phyloP scores from a whole-genome alignment of 768 basidiomycete genomes.

The Lactarius deliciosus region DNA sequence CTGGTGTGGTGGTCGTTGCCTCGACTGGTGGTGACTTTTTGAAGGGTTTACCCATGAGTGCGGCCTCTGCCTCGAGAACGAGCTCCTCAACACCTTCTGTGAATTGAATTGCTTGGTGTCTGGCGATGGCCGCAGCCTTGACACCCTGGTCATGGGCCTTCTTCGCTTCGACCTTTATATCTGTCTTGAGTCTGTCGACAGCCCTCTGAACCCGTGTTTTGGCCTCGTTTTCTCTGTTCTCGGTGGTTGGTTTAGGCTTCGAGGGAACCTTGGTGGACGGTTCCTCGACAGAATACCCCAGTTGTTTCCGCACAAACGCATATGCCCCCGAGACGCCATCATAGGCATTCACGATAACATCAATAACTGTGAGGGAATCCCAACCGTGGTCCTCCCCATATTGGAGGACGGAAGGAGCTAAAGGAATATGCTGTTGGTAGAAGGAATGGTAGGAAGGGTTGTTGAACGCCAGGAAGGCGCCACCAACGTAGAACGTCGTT shows the following conservation, averaged over 20 bases:
- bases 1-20: constrained; percentile 31
- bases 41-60: constrained; percentile 49
- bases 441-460: constrained; percentile 81
- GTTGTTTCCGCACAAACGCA: constrained; percentile 50
- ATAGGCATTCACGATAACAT: constrained; percentile 54
- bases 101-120: constrained; percentile 49
- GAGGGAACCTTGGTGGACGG: constrained; percentile 6
- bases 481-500: constrained; percentile 79
- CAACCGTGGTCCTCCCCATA: constrained; percentile 78
- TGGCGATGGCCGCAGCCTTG: constrained; percentile 45
- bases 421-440: constrained; percentile 78
- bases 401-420: constrained; percentile 74
- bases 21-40: constrained; percentile 32
- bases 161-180: constrained; percentile 41
- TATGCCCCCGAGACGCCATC: constrained; percentile 50
- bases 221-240: constrained; percentile 43
- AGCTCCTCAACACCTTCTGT: constrained; percentile 68
- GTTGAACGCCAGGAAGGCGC: constrained; percentile 75
- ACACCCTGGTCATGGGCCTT: constrained; percentile 34
- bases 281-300: constrained; percentile 39
- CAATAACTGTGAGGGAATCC: constrained; percentile 68
- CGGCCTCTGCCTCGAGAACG: constrained; percentile 70
- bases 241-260: constrained; percentile 22
- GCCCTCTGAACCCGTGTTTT: constrained; percentile 48
- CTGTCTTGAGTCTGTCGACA: constrained; percentile 49